A percentile compares a stretch with the other conserved stretches of the same genome.
phyloP scores from a whole-genome alignment of 1,139 yeast species.

The Diutina ranongensis region DNA sequence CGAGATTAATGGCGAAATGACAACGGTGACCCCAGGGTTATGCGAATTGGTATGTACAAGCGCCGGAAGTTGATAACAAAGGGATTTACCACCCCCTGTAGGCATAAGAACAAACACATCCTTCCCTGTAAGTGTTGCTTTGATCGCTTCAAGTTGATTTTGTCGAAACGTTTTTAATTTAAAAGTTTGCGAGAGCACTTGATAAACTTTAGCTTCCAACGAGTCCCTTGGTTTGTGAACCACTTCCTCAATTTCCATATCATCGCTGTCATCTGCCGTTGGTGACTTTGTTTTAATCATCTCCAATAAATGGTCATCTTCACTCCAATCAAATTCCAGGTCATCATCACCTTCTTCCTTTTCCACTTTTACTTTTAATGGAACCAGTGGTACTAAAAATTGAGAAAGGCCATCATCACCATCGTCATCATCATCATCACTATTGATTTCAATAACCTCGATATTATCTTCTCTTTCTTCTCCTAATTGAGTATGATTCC shows the following conservation, averaged over 20 bases:
- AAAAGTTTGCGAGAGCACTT: constrained; percentile 47
- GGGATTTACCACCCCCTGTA: constrained; percentile 96
- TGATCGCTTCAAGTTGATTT: constrained; percentile 80
- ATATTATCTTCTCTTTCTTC: constrained; percentile 13
- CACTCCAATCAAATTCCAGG: constrained; percentile 15
- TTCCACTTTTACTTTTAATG: constrained; percentile 9
- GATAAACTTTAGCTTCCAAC: constrained; percentile 19
- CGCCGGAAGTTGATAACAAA: constrained; percentile 95
- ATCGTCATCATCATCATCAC: constrained; percentile 17
- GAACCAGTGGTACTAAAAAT: not conserved
- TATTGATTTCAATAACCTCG: constrained; percentile 10
- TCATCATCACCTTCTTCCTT: constrained; percentile 21
- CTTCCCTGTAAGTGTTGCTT: constrained; percentile 65
- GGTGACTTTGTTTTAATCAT: not conserved
- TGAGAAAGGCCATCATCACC: not conserved
- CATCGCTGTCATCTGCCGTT: constrained; percentile 9
- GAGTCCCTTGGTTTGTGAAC: not conserved
- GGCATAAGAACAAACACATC: constrained; percentile 98
- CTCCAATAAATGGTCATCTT: constrained; percentile 5
- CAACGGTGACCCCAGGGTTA: constrained; percentile 68
- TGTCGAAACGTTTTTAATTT: constrained; percentile 59
- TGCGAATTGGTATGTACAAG: constrained; percentile 64
- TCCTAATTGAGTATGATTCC: constrained; percentile 14
- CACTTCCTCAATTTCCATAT: not conserved
- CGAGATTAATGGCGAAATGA: constrained; percentile 88